Conservation (phyloP, 768 basidiomycete species). For the Trametes coccinea region DNA sequence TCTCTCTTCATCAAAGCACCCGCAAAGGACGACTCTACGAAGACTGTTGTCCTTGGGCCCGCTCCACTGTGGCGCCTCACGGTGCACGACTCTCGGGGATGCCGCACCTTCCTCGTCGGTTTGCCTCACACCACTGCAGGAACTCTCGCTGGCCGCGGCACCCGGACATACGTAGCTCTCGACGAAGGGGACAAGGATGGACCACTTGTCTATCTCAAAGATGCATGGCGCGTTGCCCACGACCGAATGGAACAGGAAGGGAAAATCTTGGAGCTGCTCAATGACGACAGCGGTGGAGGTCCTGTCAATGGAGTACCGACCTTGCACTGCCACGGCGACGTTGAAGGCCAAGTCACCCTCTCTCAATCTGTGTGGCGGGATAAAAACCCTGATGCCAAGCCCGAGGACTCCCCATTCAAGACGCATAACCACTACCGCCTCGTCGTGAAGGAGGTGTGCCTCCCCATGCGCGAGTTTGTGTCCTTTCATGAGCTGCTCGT, state of each 20-base stretch:
- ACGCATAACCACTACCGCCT: constrained; percentile 14
- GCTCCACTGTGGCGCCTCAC: background rate
- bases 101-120: constrained; percentile 12
- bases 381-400: background rate
- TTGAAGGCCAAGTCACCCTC: constrained; percentile 1
- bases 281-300: background rate
- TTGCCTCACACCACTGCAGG: background rate
- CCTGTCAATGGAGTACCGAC: background rate
- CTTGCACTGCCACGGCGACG: constrained; percentile 2
- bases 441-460: constrained; percentile 11
- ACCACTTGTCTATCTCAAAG: constrained; percentile 3
- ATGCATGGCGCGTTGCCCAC: constrained; percentile 6
- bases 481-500: background rate
- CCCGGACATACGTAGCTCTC: constrained; percentile 1
- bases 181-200: background rate
- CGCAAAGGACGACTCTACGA: too few relatives aligned
- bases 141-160: background rate
- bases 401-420: background rate
- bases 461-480: background rate
- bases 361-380: background rate
- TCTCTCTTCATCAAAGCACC: background rate
- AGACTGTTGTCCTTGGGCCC: too few relatives aligned
- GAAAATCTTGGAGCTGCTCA: background rate
- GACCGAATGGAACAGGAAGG: constrained; percentile 4
- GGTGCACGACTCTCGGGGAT: background rate